Evolutionary conservation across 1,284 basidiomycete genomes (phyloP), one percentile per base, ranked within the genome.

Genomic region (Sporisorium scitamineum): DNA sequence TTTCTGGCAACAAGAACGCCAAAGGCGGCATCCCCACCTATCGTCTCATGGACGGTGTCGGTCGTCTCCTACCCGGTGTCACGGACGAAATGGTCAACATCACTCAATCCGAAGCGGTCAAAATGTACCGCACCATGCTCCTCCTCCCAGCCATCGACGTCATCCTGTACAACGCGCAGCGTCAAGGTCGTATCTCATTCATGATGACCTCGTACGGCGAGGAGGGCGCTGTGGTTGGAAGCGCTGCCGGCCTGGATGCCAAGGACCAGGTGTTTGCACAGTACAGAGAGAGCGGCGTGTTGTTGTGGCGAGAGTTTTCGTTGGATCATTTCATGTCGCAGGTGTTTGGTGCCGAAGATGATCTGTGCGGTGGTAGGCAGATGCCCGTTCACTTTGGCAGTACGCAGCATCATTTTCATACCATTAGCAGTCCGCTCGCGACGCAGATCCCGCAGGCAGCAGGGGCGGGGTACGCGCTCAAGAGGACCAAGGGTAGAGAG

Each of bases 381-480:
- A 81, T 81, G 22, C 89, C 86, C 13, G 76, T 85, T 20, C 95
- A 97, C 84, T 94, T 95, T 85, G 93, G 93, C 9, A 94, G 94
- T 5, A 89, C 89, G 2, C 87, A 91, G 63, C 90, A 92, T 73
- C 94, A 96, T 84, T 96, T 96, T 85, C 93, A 95, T 86, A 94
- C 93, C 31, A 95, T 97, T 72, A 96, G 94, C 5, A 94, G 93
- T 11, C 93, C 95, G 0, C 88, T 97, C n/a, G 93, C 92, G 2
- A 97, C 95, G 0, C 95, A 97, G 86, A 94, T 97, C 73, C 95
- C 95, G 0, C 94, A 97, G 86, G 95, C 94, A 8, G 94, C 95
- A 0, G 95, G 95, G 6, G 93, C 96, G 5, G 95, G 90, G 0
- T 97, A 93, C 84, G 94, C 94, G 1, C 88, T 97, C 59, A 93